Percentiles rank a stretch among this genome's conserved stretches.
Conservation (phyloP, 1,284 basidiomycete genomes). For the Hemileia vastatrix region DNA sequence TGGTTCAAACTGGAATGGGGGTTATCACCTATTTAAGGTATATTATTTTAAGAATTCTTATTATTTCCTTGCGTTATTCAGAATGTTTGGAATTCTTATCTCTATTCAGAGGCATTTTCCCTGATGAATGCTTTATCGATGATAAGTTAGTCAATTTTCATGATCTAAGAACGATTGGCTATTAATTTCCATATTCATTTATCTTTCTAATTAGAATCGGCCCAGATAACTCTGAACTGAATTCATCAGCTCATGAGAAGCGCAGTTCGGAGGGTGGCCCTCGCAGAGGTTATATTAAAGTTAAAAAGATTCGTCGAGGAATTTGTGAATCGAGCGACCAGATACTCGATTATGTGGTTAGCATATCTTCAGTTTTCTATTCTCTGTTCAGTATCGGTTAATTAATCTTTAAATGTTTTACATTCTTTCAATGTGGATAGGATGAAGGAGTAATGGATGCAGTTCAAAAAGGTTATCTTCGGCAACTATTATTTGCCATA, state of each 20-base stretch:
- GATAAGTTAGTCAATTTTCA: conserved; percentile 7
- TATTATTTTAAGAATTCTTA: too few relatives aligned
- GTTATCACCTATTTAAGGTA: conserved; percentile 23
- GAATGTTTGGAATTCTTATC: not conserved
- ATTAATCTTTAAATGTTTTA: not conserved
- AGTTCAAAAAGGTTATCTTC: conserved; percentile 18
- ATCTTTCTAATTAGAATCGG: conserved; percentile 9
- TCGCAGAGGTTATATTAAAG: conserved; percentile 20
- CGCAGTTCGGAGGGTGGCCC: conserved; percentile 2
- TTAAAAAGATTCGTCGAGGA: conserved; percentile 13
- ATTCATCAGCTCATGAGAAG: not conserved
- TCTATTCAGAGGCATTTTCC: conserved; percentile 11
- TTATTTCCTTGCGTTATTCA: not conserved
- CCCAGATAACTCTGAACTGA: conserved; percentile 14
- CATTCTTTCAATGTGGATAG: not conserved
- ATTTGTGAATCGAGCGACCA: conserved; percentile 13
- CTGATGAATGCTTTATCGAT: conserved; percentile 21
- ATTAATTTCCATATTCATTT: not conserved
- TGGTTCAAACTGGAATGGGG: conserved; percentile 21
- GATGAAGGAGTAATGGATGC: conserved; percentile 23
- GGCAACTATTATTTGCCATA: conserved; percentile 22
- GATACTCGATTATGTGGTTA: conserved; percentile 16
- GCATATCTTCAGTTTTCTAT: not conserved
- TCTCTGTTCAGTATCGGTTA: not conserved
- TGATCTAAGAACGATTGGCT: not conserved